Percentiles rank a stretch among this genome's conserved stretches.
Conservation (phyloP, 768 basidiomycete species). For the Tulasnella sp. region DNA sequence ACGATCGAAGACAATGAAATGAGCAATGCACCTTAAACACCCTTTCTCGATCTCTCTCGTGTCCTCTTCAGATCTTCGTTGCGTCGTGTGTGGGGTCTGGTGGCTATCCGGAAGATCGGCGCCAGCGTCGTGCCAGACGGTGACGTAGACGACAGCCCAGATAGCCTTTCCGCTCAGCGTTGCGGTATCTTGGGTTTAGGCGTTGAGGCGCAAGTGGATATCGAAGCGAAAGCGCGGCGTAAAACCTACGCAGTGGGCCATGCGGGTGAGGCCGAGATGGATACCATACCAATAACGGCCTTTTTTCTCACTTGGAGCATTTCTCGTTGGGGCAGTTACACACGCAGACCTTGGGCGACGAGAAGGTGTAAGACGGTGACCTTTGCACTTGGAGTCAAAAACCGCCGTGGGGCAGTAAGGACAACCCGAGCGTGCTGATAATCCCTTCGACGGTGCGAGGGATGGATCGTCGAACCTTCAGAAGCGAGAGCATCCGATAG, state of each 20-base stretch:
- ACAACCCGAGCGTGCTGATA: not conserved
- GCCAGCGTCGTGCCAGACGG: not conserved
- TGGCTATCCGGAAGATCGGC: slow-evolving; percentile 6
- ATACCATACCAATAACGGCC: not conserved
- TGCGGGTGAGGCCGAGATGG: too few relatives aligned
- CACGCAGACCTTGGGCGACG: not conserved
- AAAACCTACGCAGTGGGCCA: too few relatives aligned
- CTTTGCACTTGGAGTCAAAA: not conserved
- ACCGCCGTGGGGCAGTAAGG: not conserved
- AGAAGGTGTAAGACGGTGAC: not conserved
- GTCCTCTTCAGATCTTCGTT: not conserved
- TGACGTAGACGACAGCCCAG: not conserved
- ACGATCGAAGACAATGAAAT: slow-evolving; percentile 3
- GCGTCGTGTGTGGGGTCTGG: not conserved
- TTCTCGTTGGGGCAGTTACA: not conserved
- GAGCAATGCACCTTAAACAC: not conserved
- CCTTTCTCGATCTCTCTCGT: slow-evolving; percentile 7
- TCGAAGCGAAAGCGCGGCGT: too few relatives aligned
- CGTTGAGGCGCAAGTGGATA: not conserved
- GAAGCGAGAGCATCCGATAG: not conserved
- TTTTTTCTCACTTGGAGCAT: not conserved
- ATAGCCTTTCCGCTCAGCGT: not conserved
- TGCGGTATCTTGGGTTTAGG: not conserved
- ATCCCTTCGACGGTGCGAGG: not conserved
- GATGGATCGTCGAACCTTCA: slow-evolving; percentile 6